A percentile compares a stretch with the other conserved stretches of the same genome.
These are phyloP conservation scores for Heimioporus retisporus DNA, from an alignment of 1,284 basidiomycete species.

Conservation along the genomic window DNA sequence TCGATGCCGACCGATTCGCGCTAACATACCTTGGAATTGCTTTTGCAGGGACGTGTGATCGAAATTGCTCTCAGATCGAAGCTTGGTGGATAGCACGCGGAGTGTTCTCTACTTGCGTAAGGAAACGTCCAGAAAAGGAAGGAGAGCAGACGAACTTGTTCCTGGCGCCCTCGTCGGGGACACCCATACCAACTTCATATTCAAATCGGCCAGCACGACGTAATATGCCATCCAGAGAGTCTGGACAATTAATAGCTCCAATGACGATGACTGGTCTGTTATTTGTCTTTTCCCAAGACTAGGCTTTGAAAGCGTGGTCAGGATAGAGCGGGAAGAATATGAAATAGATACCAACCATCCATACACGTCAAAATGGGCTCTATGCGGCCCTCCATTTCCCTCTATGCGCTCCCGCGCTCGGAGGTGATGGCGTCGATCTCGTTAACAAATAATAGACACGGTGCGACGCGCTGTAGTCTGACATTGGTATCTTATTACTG, in stretches of 20 bases:
- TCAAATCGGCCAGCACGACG: constrained; percentile 96
- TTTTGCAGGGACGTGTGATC: constrained; percentile 89
- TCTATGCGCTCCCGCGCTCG: constrained; percentile 96
- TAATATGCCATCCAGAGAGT: constrained; percentile 94
- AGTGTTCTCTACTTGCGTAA: constrained; percentile 69
- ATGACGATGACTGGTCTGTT: constrained; percentile 97
- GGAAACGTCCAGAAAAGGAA: background rate
- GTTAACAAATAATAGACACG: constrained; percentile 94
- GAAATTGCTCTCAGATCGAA: too few species aligned
- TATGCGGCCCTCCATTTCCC: constrained; percentile 98
- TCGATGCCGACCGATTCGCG: constrained; percentile 92
- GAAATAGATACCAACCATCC: constrained; percentile 74
- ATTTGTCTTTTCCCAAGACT: constrained; percentile 94
- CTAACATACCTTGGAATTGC: constrained; percentile 98
- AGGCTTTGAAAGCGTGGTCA: constrained; percentile 56
- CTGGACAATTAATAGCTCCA: constrained; percentile 96
- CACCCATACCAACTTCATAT: constrained; percentile 98
- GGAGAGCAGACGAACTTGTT: constrained; percentile 75
- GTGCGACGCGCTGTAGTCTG: constrained; percentile 77
- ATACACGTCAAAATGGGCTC: constrained; percentile 98
- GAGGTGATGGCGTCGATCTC: constrained; percentile 99
- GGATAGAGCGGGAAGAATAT: too few species aligned
- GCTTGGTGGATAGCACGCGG: constrained; percentile 80
- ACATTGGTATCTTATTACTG: constrained; percentile 8
- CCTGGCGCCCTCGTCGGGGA: constrained; percentile 92